Evolutionary conservation across 345 rosid genomes (phyloP), one percentile per base, ranked within the genome.

Genomic region (Ceriops decandra): DNA sequence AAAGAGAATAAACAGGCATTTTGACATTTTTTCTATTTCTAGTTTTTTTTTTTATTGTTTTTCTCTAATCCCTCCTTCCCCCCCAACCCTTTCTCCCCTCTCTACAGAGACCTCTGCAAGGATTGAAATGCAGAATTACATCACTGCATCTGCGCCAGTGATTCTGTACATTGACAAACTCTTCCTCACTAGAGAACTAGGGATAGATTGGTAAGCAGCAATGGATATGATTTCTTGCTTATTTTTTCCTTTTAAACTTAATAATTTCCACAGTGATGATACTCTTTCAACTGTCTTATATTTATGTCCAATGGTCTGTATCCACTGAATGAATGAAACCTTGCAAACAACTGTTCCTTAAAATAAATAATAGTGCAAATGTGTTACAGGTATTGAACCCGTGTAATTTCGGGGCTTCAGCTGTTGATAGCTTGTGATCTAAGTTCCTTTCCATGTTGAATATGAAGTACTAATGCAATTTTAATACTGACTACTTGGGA

Each of bases 171-270:
- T 93, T 38, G 87, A 93, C 71, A 80, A 82, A 63, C 89, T 91
- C 70, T 93, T 84, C 73, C 79, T 52, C 56, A 82, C 91, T 32
- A 88, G 86, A 79, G 79, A 84, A 64, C 76, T 93, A 60, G 99
- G 99, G 64, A 21, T 84, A 64, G 99, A 93, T 83, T 91, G 99
- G 99, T 91, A 72, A 85, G 78, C 59, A 64, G 36, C 64, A 28
- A 47, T 5, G 52, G 68, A 24, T 62, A n/a, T 52, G 1, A 0
- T 3, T 9, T 58, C 21, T 68, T 35, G 19, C 20, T 58, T 13
- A 11, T 7, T 63, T 62, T 24, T 15, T 16, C 21, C 20, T 5
- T 26, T 6, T 17, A 26, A 36, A 16, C 22, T 21, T 24, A 2
- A 3, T 0, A 16, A 33, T 15, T 24, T 8, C 22, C 26, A 36